These are phyloP conservation scores for Trichoderma hamatum DNA, from an alignment of 2,329 filamentous ascomycete species.

Conservation along the genomic window DNA sequence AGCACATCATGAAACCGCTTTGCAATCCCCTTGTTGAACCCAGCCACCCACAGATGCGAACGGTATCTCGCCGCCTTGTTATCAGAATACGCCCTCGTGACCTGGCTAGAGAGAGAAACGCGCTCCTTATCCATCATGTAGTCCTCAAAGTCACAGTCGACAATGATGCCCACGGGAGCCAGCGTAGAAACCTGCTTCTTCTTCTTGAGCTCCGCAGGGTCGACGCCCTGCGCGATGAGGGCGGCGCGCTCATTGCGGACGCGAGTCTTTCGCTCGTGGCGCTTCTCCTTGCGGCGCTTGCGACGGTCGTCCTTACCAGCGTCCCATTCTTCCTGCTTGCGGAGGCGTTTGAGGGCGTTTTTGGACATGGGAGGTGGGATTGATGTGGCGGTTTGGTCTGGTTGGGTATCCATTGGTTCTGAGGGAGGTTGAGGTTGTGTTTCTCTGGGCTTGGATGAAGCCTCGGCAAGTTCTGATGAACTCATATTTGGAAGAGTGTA, in stretches of 20 bases:
- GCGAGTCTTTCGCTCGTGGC: conserved; percentile 50
- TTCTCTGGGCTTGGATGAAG: not conserved
- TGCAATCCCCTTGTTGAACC: conserved; percentile 75
- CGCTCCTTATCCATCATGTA: conserved; percentile 87
- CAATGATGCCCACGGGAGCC: conserved; percentile 76
- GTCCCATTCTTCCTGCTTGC: conserved; percentile 74
- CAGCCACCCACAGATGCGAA: conserved; percentile 74
- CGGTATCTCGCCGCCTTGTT: conserved; percentile 72
- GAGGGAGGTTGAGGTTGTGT: not conserved
- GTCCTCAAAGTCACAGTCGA: conserved; percentile 91
- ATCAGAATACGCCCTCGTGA: conserved; percentile 88
- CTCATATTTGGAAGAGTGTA: not conserved
- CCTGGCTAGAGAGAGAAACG: conserved; percentile 78
- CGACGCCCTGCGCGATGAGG: conserved; percentile 52
- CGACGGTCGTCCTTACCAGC: conserved; percentile 64
- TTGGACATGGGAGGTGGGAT: conserved; percentile 65
- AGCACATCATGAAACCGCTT: conserved; percentile 80
- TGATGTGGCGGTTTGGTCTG: conserved; percentile 1
- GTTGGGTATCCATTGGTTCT: not conserved
- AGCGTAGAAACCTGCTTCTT: conserved; percentile 48
- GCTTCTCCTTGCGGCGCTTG: conserved; percentile 58
- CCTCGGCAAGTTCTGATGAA: not conserved
- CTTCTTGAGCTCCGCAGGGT: conserved; percentile 42
- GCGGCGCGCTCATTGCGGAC: conserved; percentile 55
- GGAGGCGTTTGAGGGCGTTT: conserved; percentile 80